Evolutionary conservation across 257 asterid genomes (phyloP), one percentile per base, ranked within the genome.

Genomic region (Solanum bukasovii): DNA sequence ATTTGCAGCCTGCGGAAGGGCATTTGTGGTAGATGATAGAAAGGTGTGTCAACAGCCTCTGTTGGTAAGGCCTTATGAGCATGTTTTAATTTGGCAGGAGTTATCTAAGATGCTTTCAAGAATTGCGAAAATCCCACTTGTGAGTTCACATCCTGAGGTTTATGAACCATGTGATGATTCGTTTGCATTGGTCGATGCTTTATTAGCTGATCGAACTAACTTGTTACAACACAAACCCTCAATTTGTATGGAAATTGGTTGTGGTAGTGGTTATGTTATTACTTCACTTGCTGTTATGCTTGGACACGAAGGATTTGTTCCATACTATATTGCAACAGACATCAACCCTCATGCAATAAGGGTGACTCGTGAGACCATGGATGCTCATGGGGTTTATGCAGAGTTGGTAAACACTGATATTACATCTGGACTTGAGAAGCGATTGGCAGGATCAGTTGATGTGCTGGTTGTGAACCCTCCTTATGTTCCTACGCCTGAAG

Each of bases 81-180:
- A 49, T 49, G 61, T 56, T 56, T 56, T 56, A 3, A 31, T 63
- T 59, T 59, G 34, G 87, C 93, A 90, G 93, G 84, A 59, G 71
- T 84, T 70, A 42, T 38, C 82, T 63, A 93, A 27, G 56, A 59
- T 56, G 67, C 67, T 56, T 56, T 56, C 67, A 56, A 56, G 67
- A 56, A 56, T 56, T 84, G 99, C 99, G 14, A 93, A 91, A 79
- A 96, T 97, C 37, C 90, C 88, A 56, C 98, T 97, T 14, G 93
- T 95, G 90, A 93, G 98, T 82, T 97, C 99, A 67, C 99, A 97
- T 89, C 95, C 96, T 27, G 96, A 96, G 92, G 99, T 96, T 79
- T 97, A 97, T 16, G 99, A 96, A 40, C 99, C 99, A 38, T 96
- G 99, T 77, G 99, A 97, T 88, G 99, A 96, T 91, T 97, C 99